Base-by-base conservation (phyloP, 164 flowering plant species). In the Nelumbo lutea region DNA sequence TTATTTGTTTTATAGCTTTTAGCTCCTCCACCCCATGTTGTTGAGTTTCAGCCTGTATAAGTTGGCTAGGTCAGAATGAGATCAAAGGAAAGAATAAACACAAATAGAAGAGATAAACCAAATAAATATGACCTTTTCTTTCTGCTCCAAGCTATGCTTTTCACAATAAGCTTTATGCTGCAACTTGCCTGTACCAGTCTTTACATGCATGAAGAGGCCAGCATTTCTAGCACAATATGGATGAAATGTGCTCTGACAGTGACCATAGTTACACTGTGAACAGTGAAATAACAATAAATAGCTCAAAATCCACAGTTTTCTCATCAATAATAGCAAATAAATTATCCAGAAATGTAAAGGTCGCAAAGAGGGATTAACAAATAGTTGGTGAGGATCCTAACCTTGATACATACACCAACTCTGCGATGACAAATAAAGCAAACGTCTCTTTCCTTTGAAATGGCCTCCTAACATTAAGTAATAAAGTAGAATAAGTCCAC, bases 81-180 rank as follows among this genome's bases (percentile, higher is more conserved):
- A 43, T 27, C 60, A 57, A 10, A 42, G n/a, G 42, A 45, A 40
- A 61, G 39, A 44, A 69, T 42, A 42, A 39, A 0, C 15, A 48
- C 61, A 1, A 44, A 67, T n/a, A 13, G 9, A 10, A 53, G 51
- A 69, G 39, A 38, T 55, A 58, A 52, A 61, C 38, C 64, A 73
- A 6, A 59, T 14, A 6, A 57, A 55, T 65, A 42, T 68, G 43
- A 95, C 99, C 97, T 92, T 96, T 42, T 83, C 86, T 79, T 79
- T 88, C 80, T 89, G 97, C 73, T 88, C 99, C 71, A 79, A 50
- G 72, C 98, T 89, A 78, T 96, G 99, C 66, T 82, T 90, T 76
- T 80, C 90, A 72, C 99, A 96, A 72, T 90, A 96, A 59, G 90
- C 97, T 83, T 85, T 92, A 77, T 90, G 98, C 75, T 81, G 96